Percentiles rank a stretch among this genome's conserved stretches.
phyloP scores from a whole-genome alignment of 129 eudicot genomes.

The Escallonia herrerae region DNA sequence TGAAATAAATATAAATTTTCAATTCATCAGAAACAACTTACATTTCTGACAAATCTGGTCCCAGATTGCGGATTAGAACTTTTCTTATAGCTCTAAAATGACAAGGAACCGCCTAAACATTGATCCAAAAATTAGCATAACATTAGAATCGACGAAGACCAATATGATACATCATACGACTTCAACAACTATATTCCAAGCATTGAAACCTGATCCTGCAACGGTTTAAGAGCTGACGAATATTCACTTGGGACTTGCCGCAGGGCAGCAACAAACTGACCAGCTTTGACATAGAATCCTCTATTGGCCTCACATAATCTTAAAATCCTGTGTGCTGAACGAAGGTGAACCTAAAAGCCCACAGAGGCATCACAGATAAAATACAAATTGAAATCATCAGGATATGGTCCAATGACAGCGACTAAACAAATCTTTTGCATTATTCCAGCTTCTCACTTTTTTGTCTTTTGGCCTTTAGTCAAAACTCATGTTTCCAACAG shows the following conservation, averaged over 20 bases:
- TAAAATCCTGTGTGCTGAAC: conserved; percentile 75
- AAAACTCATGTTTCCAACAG: not conserved
- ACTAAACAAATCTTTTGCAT: not conserved
- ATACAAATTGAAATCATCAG: not conserved
- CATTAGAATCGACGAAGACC: not conserved
- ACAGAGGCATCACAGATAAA: conserved; percentile 5
- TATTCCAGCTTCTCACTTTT: not conserved
- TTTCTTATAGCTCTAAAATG: conserved; percentile 64
- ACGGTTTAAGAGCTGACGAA: conserved; percentile 72
- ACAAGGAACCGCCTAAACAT: conserved; percentile 74
- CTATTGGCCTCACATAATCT: conserved; percentile 65
- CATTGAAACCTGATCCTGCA: conserved; percentile 72
- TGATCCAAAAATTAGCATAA: conserved; percentile 16
- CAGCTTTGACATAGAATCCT: conserved; percentile 96
- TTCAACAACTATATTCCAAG: not conserved
- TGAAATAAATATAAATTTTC: conserved; percentile 2
- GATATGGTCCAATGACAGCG: not conserved
- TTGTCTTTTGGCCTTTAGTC: not conserved
- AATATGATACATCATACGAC: not conserved
- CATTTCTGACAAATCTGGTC: conserved; percentile 61
- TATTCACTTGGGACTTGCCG: conserved; percentile 84
- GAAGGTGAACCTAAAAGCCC: conserved; percentile 60
- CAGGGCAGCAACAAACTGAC: conserved; percentile 84
- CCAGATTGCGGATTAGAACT: conserved; percentile 57
- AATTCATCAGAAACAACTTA: conserved; percentile 34